Base-by-base conservation (phyloP, 139 green algal species). In the Chlorella ohadii region DNA sequence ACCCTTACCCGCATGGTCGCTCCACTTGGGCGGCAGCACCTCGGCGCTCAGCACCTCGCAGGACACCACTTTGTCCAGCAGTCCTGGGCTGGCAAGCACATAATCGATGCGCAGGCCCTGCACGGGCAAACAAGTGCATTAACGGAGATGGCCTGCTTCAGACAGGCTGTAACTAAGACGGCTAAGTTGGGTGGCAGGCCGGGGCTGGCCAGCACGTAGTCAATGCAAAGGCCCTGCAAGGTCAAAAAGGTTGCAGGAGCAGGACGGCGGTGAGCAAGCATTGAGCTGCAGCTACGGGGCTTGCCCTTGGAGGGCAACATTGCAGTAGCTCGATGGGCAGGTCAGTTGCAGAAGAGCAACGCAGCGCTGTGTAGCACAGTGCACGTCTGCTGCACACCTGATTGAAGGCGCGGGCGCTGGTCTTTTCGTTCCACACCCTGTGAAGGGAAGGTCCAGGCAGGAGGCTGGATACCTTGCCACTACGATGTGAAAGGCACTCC, bases 91-190 rank as follows among this genome's bases (percentile, higher is more conserved):
- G 51, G 87, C 74, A 22, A 95, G 81, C 25, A 90, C 88, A 64
- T 91, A 96, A 87, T 96, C 94, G 28, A 97, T 94, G 36, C 93
- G 87, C 36, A 91, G 72, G 28, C 94, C 94, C 91, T 93, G 89
- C 82, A 84, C 13, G 22, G 15, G 44, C n/a, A 55, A 55, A 28
- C 4, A n/a, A n/a, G 23, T 16, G n/a, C n/a, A n/a, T n/a, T n/a
- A n/a, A n/a, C n/a, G n/a, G n/a, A n/a, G n/a, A n/a, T n/a, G n/a
- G n/a, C n/a, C n/a, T n/a, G n/a, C n/a, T n/a, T n/a, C n/a, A n/a
- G n/a, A n/a, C n/a, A n/a, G n/a, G n/a, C n/a, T n/a, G n/a, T n/a
- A n/a, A n/a, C n/a, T n/a, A n/a, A n/a, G n/a, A n/a, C n/a, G 27
- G 6, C 12, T 11, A 25, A 66, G 11, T 0, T 28, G 5, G 16